Evolutionary conservation across 1,139 yeast species (phyloP), one percentile per base, ranked within the genome.

Genomic region (Yamadazyma jaroonii): DNA sequence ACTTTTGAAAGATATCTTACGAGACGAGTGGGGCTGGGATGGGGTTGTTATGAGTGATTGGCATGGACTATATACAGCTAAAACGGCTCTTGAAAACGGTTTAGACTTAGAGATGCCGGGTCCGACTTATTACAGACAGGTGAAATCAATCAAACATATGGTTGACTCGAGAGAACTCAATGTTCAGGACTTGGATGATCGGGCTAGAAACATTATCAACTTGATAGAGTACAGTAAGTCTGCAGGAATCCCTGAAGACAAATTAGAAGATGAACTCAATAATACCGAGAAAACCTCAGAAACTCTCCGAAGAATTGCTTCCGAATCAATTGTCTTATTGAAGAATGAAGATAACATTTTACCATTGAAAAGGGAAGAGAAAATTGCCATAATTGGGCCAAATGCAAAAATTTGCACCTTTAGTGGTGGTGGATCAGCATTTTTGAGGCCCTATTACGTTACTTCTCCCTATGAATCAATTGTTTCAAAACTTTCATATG

Each of bases 101-200:
- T 56, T 79, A 40, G 81, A 77, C 49, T 56, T 79, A 45, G 85
- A 79, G 53, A 79, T 79, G 81, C 85, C 85, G 1, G 85, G 84
- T 27, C 77, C 79, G 3, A 54, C 80, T 22, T 52, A 61, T 30
- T 67, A 68, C 57, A 61, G 84, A 56, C 61, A 64, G 10, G 45
- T 48, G 10, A 61, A 58, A 8, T 55, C 67, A 8, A 50, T 73
- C 9, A 40, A 53, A 10, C 76, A 54, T 29, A 47, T 48, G 55
- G 38, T 56, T 20, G 70, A 45, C 15, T 52, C 64, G 4, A 59
- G 54, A 38, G 72, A 65, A 45, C 36, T 59, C 35, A 54, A 56
- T 43, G 44, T 50, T 24, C 61, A 63, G 21, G 54, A 60, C 32
- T 43, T 66, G 14, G 66, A 79, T 45, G 72, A 62, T n/a, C 63